Percentiles rank a stretch among this genome's conserved stretches.
These are phyloP conservation scores for Lenwebbia sp. DNA, from an alignment of 345 rosid species.

Conservation along the genomic window DNA sequence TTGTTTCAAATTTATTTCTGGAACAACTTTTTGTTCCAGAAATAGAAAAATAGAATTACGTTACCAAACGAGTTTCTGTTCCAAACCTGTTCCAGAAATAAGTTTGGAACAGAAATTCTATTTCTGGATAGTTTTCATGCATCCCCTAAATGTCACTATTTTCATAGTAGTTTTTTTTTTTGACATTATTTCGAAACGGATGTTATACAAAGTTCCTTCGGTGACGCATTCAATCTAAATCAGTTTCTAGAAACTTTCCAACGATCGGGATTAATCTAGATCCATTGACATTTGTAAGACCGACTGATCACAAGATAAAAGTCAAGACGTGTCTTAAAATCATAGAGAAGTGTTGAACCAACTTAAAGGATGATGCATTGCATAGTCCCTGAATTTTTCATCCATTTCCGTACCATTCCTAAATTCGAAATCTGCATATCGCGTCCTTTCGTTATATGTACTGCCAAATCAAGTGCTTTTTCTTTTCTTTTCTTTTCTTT, in stretches of 20 bases:
- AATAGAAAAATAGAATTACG: no score
- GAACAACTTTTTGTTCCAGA: no score
- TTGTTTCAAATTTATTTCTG: no score
- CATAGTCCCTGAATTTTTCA: not conserved
- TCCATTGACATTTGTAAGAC: not conserved
- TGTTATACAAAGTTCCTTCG: not conserved
- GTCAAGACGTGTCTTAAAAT: not conserved
- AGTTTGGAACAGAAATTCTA: no score
- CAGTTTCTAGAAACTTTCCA: not conserved
- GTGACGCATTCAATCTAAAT: not conserved
- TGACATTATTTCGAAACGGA: no score
- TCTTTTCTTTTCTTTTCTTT: not conserved
- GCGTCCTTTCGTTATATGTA: not conserved
- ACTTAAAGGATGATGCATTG: not conserved
- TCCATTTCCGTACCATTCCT: not conserved
- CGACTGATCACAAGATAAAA: not conserved
- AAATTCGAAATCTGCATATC: not conserved
- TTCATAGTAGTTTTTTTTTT: not conserved
- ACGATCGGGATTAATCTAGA: not conserved
- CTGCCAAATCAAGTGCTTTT: not conserved
- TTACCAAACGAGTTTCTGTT: no score
- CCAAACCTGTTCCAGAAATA: no score
- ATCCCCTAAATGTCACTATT: not conserved
- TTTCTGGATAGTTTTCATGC: no score
- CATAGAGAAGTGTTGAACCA: not conserved